Conservation (phyloP, 495 filamentous ascomycete species). For the Letharia columbiana region DNA sequence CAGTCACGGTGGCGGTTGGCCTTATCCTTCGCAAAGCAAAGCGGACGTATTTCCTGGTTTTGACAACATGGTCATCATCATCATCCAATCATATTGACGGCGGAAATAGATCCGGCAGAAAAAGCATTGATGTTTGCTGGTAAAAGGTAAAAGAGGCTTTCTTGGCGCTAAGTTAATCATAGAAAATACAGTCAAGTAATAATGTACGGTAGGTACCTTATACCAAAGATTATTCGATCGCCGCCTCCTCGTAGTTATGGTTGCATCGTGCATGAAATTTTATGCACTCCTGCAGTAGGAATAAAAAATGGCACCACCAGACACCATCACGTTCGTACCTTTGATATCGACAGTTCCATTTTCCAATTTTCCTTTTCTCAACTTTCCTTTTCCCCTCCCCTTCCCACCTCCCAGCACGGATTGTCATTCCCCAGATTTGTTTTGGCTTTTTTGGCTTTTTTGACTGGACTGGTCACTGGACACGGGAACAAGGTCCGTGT, state of each 20-base stretch:
- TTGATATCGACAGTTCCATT: not conserved
- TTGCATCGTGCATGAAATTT: not conserved
- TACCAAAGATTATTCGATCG: not conserved
- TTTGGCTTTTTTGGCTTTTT: no score
- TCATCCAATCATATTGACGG: no score
- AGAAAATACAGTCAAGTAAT: not conserved
- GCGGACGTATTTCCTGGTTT: no score
- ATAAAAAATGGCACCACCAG: not conserved
- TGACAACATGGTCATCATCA: no score
- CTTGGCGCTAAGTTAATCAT: not conserved
- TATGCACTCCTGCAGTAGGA: not conserved
- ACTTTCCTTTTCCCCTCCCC: not conserved
- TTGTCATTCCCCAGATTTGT: no score
- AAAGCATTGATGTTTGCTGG: not conserved
- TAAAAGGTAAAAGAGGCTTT: not conserved
- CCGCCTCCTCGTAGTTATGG: not conserved
- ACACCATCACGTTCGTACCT: not conserved
- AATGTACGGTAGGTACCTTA: not conserved
- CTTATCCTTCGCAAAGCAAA: no score
- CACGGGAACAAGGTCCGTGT: not conserved
- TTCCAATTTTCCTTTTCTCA: not conserved
- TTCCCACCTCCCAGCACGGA: no score
- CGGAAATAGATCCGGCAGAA: not conserved
- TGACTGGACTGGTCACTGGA: not conserved
- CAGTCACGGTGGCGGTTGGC: no score